Evolutionary conservation across 306 rosid genomes (phyloP), one percentile per base, ranked within the genome.

Genomic region (Pueraria montana): DNA sequence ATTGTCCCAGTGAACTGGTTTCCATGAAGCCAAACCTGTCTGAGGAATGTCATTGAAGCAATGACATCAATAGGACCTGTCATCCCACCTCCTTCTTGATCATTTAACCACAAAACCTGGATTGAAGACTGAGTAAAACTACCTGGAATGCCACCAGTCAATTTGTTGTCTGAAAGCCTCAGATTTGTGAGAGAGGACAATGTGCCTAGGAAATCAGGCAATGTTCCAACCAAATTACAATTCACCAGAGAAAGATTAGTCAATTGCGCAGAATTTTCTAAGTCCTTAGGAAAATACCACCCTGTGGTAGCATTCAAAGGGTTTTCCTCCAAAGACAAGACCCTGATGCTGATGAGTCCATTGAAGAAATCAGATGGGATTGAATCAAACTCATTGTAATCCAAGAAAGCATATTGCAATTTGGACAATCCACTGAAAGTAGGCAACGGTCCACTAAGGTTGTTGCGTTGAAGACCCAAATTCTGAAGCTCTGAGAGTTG

Each of bases 11-110:
- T 80, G 82, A 94, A 94, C 26, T 82, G 76, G 87, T 94, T 94
- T 69, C 98, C 97, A 71, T 92, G 97, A 27, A 94, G 83, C 98
- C 98, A 94, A 69, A 85, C 86, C 52, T 90, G 92, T 56, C 74
- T 86, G 80, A 92, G 75, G 12, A 62, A 83, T 21, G 92, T 72
- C 97, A 92, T 92, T 32, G 94, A 88, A 21, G 88, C 84, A 70
- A 91, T 74, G 32, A 87, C 93, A 83, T 87, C 91, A 26, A 94
- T 86, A 17, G 91, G 55, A 74, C 98, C 95, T 0, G 87, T 76
- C 88, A 92, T 86, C 20, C 95, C 91, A 10, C 58, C 87, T 45
- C 89, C 90, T 58, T 70, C 77, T 84, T 92, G 98, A 81, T 87
- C 81, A 78, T 94, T 94, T 81, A 94, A 78, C 98, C 98, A 94